Evolutionary conservation across 192 early-diverging fungal genomes (phyloP).

Genomic region (Pilaira anomala): DNA sequence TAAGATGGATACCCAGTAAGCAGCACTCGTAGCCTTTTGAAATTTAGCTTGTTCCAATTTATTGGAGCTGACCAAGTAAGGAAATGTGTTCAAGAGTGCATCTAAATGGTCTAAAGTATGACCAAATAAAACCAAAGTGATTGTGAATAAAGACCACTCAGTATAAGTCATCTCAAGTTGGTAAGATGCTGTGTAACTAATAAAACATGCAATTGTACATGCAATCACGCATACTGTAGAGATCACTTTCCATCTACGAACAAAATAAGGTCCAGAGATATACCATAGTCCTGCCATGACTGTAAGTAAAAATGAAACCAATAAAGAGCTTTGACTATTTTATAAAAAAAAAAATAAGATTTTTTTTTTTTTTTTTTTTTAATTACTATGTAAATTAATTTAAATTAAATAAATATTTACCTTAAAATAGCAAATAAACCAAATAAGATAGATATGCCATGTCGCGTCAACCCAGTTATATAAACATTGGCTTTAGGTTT

Average conservation of each 20-base stretch:
- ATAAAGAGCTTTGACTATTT: not conserved
- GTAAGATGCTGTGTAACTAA: constrained; percentile 15
- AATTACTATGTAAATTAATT: not conserved
- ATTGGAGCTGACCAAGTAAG: constrained; percentile 17
- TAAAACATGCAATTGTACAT: constrained; percentile 11
- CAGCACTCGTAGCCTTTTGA: constrained; percentile 7
- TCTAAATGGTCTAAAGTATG: constrained; percentile 29
- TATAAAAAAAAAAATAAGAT: not conserved
- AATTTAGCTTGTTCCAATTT: not conserved
- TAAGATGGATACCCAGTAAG: constrained; percentile 18
- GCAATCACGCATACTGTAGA: constrained; percentile 22
- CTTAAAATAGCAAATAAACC: constrained; percentile 11
- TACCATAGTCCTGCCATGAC: constrained; percentile 18
- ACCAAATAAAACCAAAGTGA: constrained; percentile 16
- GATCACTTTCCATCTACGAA: constrained; percentile 20
- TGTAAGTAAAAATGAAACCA: constrained; percentile 3
- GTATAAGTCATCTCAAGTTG: constrained; percentile 31
- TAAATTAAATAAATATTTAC: constrained; percentile 2
- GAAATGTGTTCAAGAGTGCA: constrained; percentile 33
- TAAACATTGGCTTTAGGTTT: constrained; percentile 1
- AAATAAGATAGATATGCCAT: constrained; percentile 17
- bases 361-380: no score
- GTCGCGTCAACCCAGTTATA: constrained; percentile 11
- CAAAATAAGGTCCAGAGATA: constrained; percentile 35
- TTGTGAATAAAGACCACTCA: constrained; percentile 35